Evolutionary conservation across 768 basidiomycete genomes (phyloP).

Genomic region (Sutorius australiensis): DNA sequence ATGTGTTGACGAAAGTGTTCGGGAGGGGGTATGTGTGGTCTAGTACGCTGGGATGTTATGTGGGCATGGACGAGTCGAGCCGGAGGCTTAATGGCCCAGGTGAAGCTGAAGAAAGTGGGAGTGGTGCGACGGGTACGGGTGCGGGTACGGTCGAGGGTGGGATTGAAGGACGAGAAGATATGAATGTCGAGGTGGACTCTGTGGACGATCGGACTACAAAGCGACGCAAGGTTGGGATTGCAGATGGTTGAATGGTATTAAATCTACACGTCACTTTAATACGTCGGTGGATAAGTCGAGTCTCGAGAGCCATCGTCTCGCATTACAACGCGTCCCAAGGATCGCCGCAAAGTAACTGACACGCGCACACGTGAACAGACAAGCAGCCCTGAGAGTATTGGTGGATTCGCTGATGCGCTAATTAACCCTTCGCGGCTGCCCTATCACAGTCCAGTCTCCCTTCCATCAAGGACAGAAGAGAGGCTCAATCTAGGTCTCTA

Average conservation of each 20-base stretch:
- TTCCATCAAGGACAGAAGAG: neutral
- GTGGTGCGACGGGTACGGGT: neutral
- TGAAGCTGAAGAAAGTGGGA: neutral
- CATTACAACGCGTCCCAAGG: too few species aligned
- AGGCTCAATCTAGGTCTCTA: neutral
- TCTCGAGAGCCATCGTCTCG: too few species aligned
- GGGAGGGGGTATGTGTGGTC: conserved; percentile 71
- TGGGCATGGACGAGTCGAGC: conserved; percentile 14
- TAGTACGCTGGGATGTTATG: conserved; percentile 40
- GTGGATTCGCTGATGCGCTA: neutral
- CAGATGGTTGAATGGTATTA: too few species aligned
- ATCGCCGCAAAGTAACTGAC: too few species aligned
- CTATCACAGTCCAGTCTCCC: neutral
- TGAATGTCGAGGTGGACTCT: too few species aligned
- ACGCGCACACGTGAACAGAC: too few species aligned
- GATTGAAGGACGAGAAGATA: neutral
- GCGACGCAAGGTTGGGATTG: neutral
- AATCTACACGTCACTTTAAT: too few species aligned
- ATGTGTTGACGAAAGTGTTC: conserved; percentile 57
- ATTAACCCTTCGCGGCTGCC: too few species aligned
- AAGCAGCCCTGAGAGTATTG: neutral
- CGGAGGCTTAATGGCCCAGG: neutral
- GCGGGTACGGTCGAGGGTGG: neutral
- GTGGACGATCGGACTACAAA: neutral
- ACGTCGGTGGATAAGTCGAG: too few species aligned